phyloP scores from a whole-genome alignment of 73 alveolate genomes.

The Tetrahymena borealis region DNA sequence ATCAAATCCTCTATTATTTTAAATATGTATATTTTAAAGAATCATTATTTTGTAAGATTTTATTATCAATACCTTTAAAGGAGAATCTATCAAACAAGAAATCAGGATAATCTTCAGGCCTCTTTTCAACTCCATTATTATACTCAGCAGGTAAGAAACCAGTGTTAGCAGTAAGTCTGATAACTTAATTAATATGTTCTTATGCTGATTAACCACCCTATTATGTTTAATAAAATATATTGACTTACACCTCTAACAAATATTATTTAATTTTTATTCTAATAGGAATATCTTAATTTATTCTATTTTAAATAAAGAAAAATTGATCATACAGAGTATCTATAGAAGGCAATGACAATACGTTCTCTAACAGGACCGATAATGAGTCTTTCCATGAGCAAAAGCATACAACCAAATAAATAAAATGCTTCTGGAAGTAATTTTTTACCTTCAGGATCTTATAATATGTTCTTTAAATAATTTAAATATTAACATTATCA shows the following conservation, averaged over 20 bases:
- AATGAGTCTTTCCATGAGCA: slow-evolving; percentile 85
- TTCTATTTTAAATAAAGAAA: too few species aligned
- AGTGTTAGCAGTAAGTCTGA: slow-evolving; percentile 70
- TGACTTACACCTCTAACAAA: too few species aligned
- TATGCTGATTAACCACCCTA: slow-evolving; percentile 78
- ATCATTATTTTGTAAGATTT: slow-evolving; percentile 70
- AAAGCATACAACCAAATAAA: slow-evolving; percentile 88
- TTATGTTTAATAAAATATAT: neutral
- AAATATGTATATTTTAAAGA: slow-evolving; percentile 75
- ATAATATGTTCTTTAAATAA: slow-evolving; percentile 64
- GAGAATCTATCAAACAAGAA: slow-evolving; percentile 83
- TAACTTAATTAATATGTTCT: slow-evolving; percentile 78
- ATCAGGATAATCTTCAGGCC: slow-evolving; percentile 80
- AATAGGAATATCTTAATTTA: too few species aligned
- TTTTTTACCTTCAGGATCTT: slow-evolving; percentile 81
- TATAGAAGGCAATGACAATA: slow-evolving; percentile 80
- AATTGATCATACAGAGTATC: slow-evolving; percentile 58
- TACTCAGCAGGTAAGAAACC: slow-evolving; percentile 59
- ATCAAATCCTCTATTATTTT: slow-evolving; percentile 35
- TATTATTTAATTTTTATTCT: too few species aligned
- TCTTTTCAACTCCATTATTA: slow-evolving; percentile 57
- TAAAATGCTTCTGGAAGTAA: slow-evolving; percentile 83
- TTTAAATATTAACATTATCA: slow-evolving; percentile 54
- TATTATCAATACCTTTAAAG: slow-evolving; percentile 48
- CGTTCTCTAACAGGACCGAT: slow-evolving; percentile 93